These are phyloP conservation scores for Phialophora chinensis DNA, from an alignment of 2,329 filamentous ascomycete genomes.

Conservation along the genomic window DNA sequence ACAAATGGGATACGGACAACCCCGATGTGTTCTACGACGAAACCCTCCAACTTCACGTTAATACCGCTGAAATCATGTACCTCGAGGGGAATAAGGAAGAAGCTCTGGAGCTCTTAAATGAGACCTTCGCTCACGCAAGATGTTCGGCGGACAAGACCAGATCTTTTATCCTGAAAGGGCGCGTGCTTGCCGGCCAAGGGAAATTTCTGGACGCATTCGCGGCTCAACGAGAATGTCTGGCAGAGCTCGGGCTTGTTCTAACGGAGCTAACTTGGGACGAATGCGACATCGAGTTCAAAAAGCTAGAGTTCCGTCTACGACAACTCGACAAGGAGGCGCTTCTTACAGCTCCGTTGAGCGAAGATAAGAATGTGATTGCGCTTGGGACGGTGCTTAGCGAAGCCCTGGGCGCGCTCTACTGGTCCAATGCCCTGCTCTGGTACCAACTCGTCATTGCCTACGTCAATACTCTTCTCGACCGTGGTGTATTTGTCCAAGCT, in stretches of 20 bases:
- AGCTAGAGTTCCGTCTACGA: slow-evolving; percentile 65
- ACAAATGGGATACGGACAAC: slow-evolving; percentile 73
- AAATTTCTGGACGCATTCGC: slow-evolving; percentile 72
- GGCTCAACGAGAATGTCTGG: slow-evolving; percentile 72
- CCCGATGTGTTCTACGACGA: slow-evolving; percentile 84
- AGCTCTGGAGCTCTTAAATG: slow-evolving; percentile 70
- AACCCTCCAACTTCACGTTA: slow-evolving; percentile 77
- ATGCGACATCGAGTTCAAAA: slow-evolving; percentile 76
- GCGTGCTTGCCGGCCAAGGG: slow-evolving; percentile 76
- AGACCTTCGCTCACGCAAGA: slow-evolving; percentile 72
- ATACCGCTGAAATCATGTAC: slow-evolving; percentile 81
- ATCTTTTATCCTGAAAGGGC: slow-evolving; percentile 81
- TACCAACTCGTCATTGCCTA: slow-evolving; percentile 65
- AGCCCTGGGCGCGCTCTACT: slow-evolving; percentile 64
- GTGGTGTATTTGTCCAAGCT: slow-evolving; percentile 62
- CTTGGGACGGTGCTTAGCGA: slow-evolving; percentile 64
- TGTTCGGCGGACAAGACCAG: slow-evolving; percentile 80
- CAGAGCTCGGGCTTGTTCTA: slow-evolving; percentile 70
- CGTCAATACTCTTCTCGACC: slow-evolving; percentile 61
- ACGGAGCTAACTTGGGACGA: slow-evolving; percentile 72
- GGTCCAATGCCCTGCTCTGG: slow-evolving; percentile 65
- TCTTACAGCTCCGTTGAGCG: slow-evolving; percentile 49
- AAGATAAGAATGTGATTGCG: slow-evolving; percentile 51
- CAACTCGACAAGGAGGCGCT: slow-evolving; percentile 58
- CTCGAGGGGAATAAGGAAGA: slow-evolving; percentile 74